These are phyloP conservation scores for Trichocladium uniseriatum DNA, from an alignment of 495 filamentous ascomycete species.

Conservation along the genomic window DNA sequence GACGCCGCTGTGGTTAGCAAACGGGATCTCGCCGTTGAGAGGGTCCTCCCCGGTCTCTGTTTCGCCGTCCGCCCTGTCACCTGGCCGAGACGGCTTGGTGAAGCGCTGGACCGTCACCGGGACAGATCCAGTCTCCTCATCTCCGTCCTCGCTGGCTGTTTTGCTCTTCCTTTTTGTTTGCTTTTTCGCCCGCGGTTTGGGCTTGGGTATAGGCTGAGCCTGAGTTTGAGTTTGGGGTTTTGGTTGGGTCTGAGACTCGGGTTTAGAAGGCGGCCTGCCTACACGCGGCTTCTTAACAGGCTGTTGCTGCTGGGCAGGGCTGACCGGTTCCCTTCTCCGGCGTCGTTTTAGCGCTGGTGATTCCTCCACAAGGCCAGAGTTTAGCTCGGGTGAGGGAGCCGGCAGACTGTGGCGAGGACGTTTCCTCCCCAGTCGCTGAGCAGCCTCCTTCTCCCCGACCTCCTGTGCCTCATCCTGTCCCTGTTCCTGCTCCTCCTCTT, in stretches of 20 bases:
- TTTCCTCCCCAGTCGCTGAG: slow-evolving; percentile 28
- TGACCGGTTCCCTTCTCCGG: slow-evolving; percentile 20
- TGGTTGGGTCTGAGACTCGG: neutral
- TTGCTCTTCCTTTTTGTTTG: slow-evolving; percentile 8
- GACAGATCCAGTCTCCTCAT: slow-evolving; percentile 20
- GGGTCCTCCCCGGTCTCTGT: slow-evolving; percentile 34
- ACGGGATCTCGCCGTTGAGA: slow-evolving; percentile 39
- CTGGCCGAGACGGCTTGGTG: slow-evolving; percentile 22
- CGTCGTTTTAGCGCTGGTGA: slow-evolving; percentile 27
- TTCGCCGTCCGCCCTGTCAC: slow-evolving; percentile 17
- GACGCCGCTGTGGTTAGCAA: slow-evolving; percentile 51
- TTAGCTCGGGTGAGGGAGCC: slow-evolving; percentile 24
- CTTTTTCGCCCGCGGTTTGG: slow-evolving; percentile 15
- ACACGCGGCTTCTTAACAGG: slow-evolving; percentile 13
- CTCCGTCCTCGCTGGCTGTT: slow-evolving; percentile 12
- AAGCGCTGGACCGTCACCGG: slow-evolving; percentile 41
- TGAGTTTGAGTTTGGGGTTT: neutral
- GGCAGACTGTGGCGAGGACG: slow-evolving; percentile 26
- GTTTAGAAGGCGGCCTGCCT: neutral
- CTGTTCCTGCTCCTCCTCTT: slow-evolving; percentile 16
- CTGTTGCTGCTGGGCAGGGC: slow-evolving; percentile 31
- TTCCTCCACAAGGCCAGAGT: slow-evolving; percentile 16
- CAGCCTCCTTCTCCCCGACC: slow-evolving; percentile 28
- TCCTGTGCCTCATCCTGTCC: slow-evolving; percentile 10
- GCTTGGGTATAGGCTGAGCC: slow-evolving; percentile 10